A percentile compares a stretch with the other conserved stretches of the same genome.
Conservation (phyloP, 1,139 yeast genomes). For the Petasospora fabianii region DNA sequence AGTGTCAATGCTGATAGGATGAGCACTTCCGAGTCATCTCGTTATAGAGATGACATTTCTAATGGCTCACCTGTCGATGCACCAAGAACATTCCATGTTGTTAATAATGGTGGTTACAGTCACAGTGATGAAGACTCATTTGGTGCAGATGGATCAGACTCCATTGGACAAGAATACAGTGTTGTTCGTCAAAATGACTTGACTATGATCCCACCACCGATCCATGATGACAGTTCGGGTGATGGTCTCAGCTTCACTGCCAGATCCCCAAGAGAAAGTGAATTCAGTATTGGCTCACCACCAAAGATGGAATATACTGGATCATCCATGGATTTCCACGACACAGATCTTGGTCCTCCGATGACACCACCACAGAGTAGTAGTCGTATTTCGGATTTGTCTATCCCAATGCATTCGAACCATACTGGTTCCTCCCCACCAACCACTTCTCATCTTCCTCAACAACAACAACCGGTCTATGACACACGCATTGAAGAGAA, state of each 20-base stretch:
- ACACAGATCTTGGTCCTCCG: slow-evolving; percentile 2
- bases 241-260: slow-evolving; percentile 30
- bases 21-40: slow-evolving; percentile 1
- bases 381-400: not conserved
- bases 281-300: slow-evolving; percentile 22
- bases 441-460: no score
- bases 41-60: not conserved
- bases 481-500: slow-evolving; percentile 47
- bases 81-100: slow-evolving; percentile 17
- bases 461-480: slow-evolving; percentile 22
- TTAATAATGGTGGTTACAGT: slow-evolving; percentile 25
- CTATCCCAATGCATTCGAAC: slow-evolving; percentile 9
- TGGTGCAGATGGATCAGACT: slow-evolving; percentile 8
- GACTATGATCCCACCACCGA: slow-evolving; percentile 1
- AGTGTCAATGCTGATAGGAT: not conserved
- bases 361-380: no score
- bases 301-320: slow-evolving; percentile 2
- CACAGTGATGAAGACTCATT: slow-evolving; percentile 8
- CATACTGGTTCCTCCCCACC: slow-evolving; percentile 7
- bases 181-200: slow-evolving; percentile 16
- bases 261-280: slow-evolving; percentile 29
- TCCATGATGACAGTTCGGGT: slow-evolving; percentile 20
- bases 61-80: not conserved
- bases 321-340: slow-evolving; percentile 7
- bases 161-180: slow-evolving; percentile 11